Evolutionary conservation across 192 early-diverging fungal species (phyloP).

Genomic region (Powellomyces hirtus): DNA sequence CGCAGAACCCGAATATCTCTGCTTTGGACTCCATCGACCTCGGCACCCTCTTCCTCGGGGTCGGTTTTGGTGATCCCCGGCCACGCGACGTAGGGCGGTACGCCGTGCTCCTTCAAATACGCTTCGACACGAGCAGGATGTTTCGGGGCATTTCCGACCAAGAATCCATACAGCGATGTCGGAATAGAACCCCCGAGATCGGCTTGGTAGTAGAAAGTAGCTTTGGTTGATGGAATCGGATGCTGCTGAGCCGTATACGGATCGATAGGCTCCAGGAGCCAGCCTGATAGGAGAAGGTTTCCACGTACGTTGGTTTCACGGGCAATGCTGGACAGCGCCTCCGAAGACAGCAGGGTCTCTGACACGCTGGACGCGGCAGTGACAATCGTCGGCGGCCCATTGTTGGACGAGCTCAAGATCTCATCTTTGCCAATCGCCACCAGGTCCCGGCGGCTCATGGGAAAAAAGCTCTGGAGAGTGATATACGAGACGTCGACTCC

Average conservation of each 20-base stretch:
- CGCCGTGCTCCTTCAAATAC: constrained; percentile 26
- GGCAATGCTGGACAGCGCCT: background rate
- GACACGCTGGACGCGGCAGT: constrained; percentile 2
- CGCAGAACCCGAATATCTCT: background rate
- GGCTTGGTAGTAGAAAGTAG: constrained; percentile 17
- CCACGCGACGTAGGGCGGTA: constrained; percentile 9
- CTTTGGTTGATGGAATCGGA: constrained; percentile 29
- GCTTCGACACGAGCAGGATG: constrained; percentile 19
- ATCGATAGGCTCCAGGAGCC: constrained; percentile 31
- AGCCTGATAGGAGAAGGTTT: constrained; percentile 7
- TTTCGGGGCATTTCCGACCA: constrained; percentile 21
- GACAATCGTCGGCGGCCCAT: constrained; percentile 8
- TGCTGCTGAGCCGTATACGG: constrained; percentile 25
- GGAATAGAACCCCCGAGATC: constrained; percentile 23
- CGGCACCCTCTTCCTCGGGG: background rate
- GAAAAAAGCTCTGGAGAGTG: constrained; percentile 15
- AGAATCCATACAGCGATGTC: background rate
- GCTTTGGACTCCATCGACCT: background rate
- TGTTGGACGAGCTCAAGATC: background rate
- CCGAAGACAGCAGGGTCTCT: constrained; percentile 4
- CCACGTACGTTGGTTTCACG: constrained; percentile 4
- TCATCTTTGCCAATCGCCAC: background rate
- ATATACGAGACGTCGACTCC: constrained; percentile 15
- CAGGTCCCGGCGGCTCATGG: constrained; percentile 25
- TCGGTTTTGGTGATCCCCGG: background rate